Percentiles rank a stretch among this genome's conserved stretches.
Conservation (phyloP, 441 rosid genomes). For the Euphorbia celastroides region DNA sequence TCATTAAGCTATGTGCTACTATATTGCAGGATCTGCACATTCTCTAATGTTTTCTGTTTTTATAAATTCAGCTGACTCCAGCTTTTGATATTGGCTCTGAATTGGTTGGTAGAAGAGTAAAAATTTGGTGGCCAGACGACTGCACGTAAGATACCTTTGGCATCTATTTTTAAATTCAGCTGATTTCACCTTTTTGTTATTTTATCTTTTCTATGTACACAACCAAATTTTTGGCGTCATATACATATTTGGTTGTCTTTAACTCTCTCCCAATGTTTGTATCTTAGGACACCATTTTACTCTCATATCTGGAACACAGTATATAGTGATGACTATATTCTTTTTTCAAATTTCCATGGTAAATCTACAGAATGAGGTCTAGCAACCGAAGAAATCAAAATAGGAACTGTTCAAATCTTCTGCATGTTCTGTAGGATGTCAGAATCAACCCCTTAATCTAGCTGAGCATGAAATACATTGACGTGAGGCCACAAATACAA, state of each 20-base stretch:
- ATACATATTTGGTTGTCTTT: too few species aligned
- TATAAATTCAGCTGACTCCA: slow-evolving; percentile 36
- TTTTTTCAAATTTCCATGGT: background rate
- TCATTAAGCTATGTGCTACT: background rate
- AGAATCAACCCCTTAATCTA: slow-evolving; percentile 1
- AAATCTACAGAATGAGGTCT: background rate
- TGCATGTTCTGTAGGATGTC: slow-evolving; percentile 5
- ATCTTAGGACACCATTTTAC: too few species aligned
- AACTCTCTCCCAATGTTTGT: too few species aligned
- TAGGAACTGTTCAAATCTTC: background rate
- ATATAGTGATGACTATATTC: too few species aligned
- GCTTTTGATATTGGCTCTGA: slow-evolving; percentile 30
- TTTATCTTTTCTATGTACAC: too few species aligned
- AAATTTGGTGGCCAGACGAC: slow-evolving; percentile 90
- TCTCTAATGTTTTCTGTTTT: slow-evolving; percentile 3
- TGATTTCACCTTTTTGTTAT: background rate
- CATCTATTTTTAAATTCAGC: slow-evolving; percentile 4
- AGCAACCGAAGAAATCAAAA: too few species aligned
- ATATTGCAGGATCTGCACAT: background rate
- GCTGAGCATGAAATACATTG: background rate
- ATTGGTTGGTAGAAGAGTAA: slow-evolving; percentile 55
- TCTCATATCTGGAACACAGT: too few species aligned
- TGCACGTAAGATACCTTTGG: slow-evolving; percentile 44
- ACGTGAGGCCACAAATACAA: background rate
- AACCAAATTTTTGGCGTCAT: slow-evolving; percentile 8